Evolutionary conservation across 768 basidiomycete species (phyloP), one percentile per base, ranked within the genome.

Genomic region (Suillus decipiens): DNA sequence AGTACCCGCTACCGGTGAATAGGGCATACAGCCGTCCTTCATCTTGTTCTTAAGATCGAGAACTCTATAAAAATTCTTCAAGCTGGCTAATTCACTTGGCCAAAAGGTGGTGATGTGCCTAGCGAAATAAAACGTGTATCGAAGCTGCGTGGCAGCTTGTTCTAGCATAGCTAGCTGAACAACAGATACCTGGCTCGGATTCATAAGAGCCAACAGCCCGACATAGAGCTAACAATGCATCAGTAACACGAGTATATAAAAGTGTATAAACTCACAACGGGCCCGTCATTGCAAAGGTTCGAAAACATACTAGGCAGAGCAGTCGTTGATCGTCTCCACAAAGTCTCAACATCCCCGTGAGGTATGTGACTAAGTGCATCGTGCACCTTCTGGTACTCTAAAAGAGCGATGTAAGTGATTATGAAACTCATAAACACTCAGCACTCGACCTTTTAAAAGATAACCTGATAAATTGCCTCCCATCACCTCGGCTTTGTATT

Each of bases 81-180:
- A 63, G 19, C 67, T 66, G 14, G 71, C 62, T 28, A 73, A 65
- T 8, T 59, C 41, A 37, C 59, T 28, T 0, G 72, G 70, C 50
- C 61, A 72, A 31, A 61, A 1, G 24, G 5, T 39, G 6, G 41
- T 19, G 37, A 24, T 19, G 9, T 8, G 9, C 19, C 39, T 28
- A 4, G 67, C 11, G 14, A 41, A 43, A 17, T 43, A 61, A 36
- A 77, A 69, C 1, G 76, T 70, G 43, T 53, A 58, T 6, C 69
- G 67, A 45, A 77, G 60, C 10, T 66, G 69, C 10, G 60, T 11
- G 1, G 75, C 66, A 2, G 70, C 68, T 60, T 75, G 70, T 48
- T 72, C 66, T 0, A 77, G 66, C 19, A 75, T 61, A 22, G 76
- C 76, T 8, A 77, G 68, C 50, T 75, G 72, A 19, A 70, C 61